Evolutionary conservation across 176 grass and related monocot species (phyloP).

Genomic region (Themeda triandra): DNA sequence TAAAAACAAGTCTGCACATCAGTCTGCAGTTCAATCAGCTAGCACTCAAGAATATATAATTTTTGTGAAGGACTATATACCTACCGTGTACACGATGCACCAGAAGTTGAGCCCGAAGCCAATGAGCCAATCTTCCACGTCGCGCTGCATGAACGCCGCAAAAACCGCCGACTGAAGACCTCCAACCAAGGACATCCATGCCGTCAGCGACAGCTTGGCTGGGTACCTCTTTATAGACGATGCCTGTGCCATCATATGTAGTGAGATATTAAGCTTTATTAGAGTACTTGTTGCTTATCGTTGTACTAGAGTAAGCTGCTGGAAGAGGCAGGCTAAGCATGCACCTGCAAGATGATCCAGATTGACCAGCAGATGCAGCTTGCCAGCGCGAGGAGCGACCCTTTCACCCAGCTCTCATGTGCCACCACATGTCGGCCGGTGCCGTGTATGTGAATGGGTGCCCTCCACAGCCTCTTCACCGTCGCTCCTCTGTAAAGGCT

Average conservation of each 20-base stretch:
- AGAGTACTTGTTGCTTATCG: too few species aligned
- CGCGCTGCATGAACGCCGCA: slow-evolving; percentile 39
- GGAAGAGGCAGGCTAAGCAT: too few species aligned
- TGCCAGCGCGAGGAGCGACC: slow-evolving; percentile 54
- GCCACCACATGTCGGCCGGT: neutral
- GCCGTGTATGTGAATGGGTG: slow-evolving; percentile 42
- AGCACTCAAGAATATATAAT: neutral
- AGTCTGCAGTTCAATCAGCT: neutral
- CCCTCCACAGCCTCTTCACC: slow-evolving; percentile 40
- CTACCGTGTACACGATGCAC: slow-evolving; percentile 60
- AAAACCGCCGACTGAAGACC: slow-evolving; percentile 69
- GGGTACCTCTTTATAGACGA: slow-evolving; percentile 73
- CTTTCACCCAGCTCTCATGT: slow-evolving; percentile 50
- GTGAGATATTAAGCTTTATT: too few species aligned
- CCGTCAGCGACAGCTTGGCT: slow-evolving; percentile 70
- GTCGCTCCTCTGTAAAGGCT: slow-evolving; percentile 76
- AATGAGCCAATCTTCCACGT: slow-evolving; percentile 47
- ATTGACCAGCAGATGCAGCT: slow-evolving; percentile 80
- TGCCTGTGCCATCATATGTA: slow-evolving; percentile 23
- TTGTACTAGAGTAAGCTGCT: too few species aligned
- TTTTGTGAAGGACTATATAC: neutral
- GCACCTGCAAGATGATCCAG: slow-evolving; percentile 72
- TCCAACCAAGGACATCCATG: slow-evolving; percentile 68
- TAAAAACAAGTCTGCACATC: neutral
- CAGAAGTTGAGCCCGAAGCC: slow-evolving; percentile 86